Evolutionary conservation across 306 rosid genomes (phyloP), one percentile per base, ranked within the genome.

Genomic region (Gleditsia sinensis): DNA sequence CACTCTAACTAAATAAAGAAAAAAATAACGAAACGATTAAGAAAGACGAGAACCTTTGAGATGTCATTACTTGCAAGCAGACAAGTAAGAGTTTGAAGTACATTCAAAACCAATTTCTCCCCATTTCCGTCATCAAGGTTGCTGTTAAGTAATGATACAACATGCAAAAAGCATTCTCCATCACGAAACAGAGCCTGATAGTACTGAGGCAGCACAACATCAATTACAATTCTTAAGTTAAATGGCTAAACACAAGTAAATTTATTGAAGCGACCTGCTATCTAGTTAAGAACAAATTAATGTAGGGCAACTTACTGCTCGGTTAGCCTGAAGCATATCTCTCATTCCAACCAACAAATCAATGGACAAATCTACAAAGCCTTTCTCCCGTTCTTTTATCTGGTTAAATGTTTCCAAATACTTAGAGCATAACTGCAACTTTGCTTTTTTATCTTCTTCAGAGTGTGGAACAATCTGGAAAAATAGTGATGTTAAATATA

Each of bases 111-210:
- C 86, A 94, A 83, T 55, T 74, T 81, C 76, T 92, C 99, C 80
- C 90, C 88, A 40, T 81, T 79, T 30, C 66, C 84, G 66, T 84
- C 85, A 23, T 90, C 89, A 25, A 88, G 88, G 78, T 83, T 86
- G 81, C 94, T 89, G 78, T 94, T 94, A 77, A 94, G 90, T 69
- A 94, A 87, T 12, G 99, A 94, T 61, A 94, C 96, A 54, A 94
- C 86, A 72, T 94, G 99, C 92, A 94, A 80, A 87, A 94, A 94
- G 86, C 99, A 94, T 76, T 90, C 99, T 68, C 97, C 99, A 36
- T 90, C 99, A 76, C 92, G 93, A 84, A 94, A 94, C 77, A 94
- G 80, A 78, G 88, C 83, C 77, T 94, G 99, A 81, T 91, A 94
- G 92, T 88, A 90, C 99, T 94, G 95, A 78, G 69, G 66, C 68